Base-by-base conservation (phyloP, 2,329 filamentous ascomycete genomes). In the Graphiopsis chlorocephala region DNA sequence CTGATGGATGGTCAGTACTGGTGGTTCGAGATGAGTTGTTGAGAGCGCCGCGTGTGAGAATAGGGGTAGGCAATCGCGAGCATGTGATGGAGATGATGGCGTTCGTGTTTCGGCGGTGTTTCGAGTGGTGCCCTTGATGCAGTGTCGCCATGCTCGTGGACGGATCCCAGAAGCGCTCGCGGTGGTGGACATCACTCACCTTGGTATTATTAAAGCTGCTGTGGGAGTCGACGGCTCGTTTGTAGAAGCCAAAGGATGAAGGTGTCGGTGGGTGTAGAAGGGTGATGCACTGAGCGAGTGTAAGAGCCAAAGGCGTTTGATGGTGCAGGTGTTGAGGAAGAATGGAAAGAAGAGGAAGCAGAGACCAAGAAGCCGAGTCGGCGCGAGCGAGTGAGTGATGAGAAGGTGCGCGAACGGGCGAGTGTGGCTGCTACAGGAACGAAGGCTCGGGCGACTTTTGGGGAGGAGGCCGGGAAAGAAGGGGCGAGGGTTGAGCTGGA, bases 341-440 rank as follows among this genome's bases (percentile, higher is more conserved):
- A 71, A 73, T 67, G 68, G 69, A 65, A 69, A 68, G 68, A 74
- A 74, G 77, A 75, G 70, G 77, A 75, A 75, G 70, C 74, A 74
- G 75, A 77, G 73, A 76, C 76, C 70, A 69, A 64, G 68, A 69
- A 63, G 68, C 67, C 64, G 61, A 67, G 62, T 53, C 48, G 10
- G 59, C 48, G 61, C 57, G 61, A 65, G 61, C 61, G 67, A 55
- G 26, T 47, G 38, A 57, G 31, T 23, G 60, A 67, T 52, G n/a
- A 53, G 52, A 62, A 53, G 35, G 60, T 60, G 60, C 35, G 47
- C 52, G 35, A 50, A 17, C 23, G 59, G 25, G 50, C 28, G 25
- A n/a, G 31, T 58, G 59, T 64, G 45, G 52, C 61, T 66, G 64
- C 53, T 47, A 48, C 38, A 60, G 53, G 64, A 63, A 60, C 56